phyloP scores from a whole-genome alignment of 768 basidiomycete genomes.

The Serpula lacrymans region DNA sequence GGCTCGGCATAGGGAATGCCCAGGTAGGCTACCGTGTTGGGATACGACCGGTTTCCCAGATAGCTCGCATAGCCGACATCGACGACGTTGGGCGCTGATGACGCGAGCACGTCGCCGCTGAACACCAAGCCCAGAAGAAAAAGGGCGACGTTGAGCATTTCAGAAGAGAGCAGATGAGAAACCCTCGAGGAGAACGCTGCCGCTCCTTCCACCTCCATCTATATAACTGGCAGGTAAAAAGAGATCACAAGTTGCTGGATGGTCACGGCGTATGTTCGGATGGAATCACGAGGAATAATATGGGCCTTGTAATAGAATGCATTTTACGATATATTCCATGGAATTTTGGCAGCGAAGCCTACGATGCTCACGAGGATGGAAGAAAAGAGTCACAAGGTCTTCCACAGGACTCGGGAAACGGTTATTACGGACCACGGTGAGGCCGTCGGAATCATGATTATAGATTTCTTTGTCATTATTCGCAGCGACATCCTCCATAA shows the following conservation, averaged over 20 bases:
- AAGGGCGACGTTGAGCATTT: background rate
- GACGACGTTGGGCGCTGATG: constrained; percentile 30
- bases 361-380: too few relatives aligned
- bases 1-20: constrained; percentile 44
- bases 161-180: background rate
- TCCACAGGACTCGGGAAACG: too few relatives aligned
- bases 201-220: background rate
- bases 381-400: too few relatives aligned
- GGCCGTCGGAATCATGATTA: too few relatives aligned
- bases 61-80: constrained; percentile 60
- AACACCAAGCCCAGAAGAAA: constrained; percentile 22
- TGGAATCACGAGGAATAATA: background rate
- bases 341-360: too few relatives aligned
- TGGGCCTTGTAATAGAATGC: too few relatives aligned
- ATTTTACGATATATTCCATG: too few relatives aligned
- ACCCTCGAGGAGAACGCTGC: background rate
- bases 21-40: constrained; percentile 55
- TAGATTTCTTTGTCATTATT: too few relatives aligned
- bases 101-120: constrained; percentile 7
- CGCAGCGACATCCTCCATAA: too few relatives aligned
- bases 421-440: too few relatives aligned
- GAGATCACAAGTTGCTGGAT: too few relatives aligned
- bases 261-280: constrained; percentile 1
- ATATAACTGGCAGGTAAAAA: background rate
- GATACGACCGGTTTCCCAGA: constrained; percentile 47